phyloP scores from a whole-genome alignment of 495 filamentous ascomycete genomes.

The Cryomyces minteri region DNA sequence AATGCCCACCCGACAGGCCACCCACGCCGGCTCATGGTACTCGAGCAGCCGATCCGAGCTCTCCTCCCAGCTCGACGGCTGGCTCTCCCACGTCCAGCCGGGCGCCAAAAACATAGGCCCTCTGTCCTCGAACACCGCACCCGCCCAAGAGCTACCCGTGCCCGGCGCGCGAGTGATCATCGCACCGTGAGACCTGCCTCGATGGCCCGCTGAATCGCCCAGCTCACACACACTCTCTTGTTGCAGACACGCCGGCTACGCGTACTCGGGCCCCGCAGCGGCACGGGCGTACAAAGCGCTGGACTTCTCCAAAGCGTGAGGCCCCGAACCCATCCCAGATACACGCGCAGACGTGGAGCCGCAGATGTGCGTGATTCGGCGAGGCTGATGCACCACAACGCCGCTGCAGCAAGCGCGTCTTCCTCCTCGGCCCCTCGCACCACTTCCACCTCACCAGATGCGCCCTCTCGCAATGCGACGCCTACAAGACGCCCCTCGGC shows the following conservation, averaged over 20 bases:
- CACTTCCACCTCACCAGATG: conserved; percentile 62
- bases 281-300: conserved; percentile 89
- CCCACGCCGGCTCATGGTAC: conserved; percentile 79
- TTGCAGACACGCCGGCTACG: conserved; percentile 80
- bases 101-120: conserved; percentile 27
- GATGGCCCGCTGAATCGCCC: not conserved
- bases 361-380: no score
- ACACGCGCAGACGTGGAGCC: not conserved
- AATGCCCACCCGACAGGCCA: conserved; percentile 48
- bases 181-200: conserved; percentile 53
- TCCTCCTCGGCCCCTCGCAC: conserved; percentile 88
- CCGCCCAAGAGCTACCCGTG: conserved; percentile 42
- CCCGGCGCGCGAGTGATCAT: conserved; percentile 76
- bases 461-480: conserved; percentile 54
- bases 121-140: conserved; percentile 20
- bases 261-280: conserved; percentile 84
- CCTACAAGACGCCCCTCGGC: conserved; percentile 76
- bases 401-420: conserved; percentile 56
- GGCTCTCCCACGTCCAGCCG: conserved; percentile 54
- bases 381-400: no score
- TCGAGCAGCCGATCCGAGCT: conserved; percentile 37
- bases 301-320: conserved; percentile 64
- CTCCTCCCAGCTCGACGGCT: conserved; percentile 54
- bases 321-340: not conserved
- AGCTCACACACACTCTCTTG: conserved; percentile 8